Base-by-base conservation (phyloP, 1,139 yeast species). In the Eremothecium coryli region DNA sequence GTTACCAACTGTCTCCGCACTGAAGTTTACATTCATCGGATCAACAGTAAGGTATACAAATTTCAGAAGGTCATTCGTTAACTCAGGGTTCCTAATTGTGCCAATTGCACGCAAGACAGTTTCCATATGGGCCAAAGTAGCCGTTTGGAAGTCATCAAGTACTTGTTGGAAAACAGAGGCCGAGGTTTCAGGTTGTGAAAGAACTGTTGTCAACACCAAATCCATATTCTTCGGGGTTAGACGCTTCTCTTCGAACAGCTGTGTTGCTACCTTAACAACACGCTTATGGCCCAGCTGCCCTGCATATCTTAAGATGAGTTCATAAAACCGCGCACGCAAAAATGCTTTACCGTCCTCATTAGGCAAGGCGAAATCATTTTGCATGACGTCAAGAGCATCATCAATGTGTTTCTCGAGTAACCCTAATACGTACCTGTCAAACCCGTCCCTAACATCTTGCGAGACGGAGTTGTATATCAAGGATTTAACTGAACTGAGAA, bases 21-120 rank as follows among this genome's bases (percentile, higher is more conserved):
- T 59, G 50, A 70, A 76, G 49, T 76, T 81, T 17, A 73, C 66
- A 52, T 82, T 85, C 82, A 82, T 82, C 29, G 70, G 70, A n/a
- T 64, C 56, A 16, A 45, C 44, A 5, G 43, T 41, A 11, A 51
- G 37, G 26, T 40, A 35, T 10, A 50, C 48, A 36, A 57, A 38
- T 1, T 35, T 34, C 10, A 53, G 34, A 6, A 62, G 43, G 42
- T 51, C 47, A 17, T 36, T 32, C 22, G 51, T 48, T 23, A 56
- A 32, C 2, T 50, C 48, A 13, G 66, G 65, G 36, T 65, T 63
- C 3, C 65, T 55, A n/a, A 73, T 68, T 6, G 66, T 57, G 4
- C 90, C 90, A 35, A 81, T 58, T 0, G 88, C 73, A 13, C 56
- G 54, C 23, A 81, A 61, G 0, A 82, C 80, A 34, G 73, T 64